Base-by-base conservation (phyloP, 108 stramenopile genomes). In the Nitzschia inconspicua region DNA sequence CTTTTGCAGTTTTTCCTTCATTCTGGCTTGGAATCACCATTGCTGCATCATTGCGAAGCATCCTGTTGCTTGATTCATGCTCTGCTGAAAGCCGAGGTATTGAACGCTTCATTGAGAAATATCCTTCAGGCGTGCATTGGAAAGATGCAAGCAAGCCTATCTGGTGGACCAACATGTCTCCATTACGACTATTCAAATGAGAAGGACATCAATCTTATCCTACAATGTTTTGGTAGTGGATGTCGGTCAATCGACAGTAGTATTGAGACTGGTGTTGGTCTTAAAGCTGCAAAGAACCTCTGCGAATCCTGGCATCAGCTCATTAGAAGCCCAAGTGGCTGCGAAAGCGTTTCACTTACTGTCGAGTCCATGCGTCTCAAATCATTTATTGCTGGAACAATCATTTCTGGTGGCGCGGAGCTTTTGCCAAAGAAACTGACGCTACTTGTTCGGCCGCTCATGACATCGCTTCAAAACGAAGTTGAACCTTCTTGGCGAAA, bases 381-480 rank as follows among this genome's bases (percentile, higher is more conserved):
- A 24, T 36, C 31, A 31, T 55, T 57, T 1, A 35, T 56, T 46
- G 65, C 62, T 5, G 80, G 78, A 9, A 76, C 85, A 14, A 20
- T 86, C 5, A 47, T 86, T 13, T 52, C 73, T 30, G 72, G 69
- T 37, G 74, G 76, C 1, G 31, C 31, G 36, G 34, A 52, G 24
- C 42, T 54, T 36, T 48, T 80, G 5, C 89, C 89, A 28, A 13
- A 23, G n/a, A 91, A 87, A 58, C 37, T 87, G 35, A 81, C 84
- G 1, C 82, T 82, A 5, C 26, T 87, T 14, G 77, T 91, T 13
- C 85, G 85, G 16, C 49, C 79, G 1, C 52, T 91, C 29, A 78
- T 91, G 70, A 87, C 89, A 42, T 83, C 83, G 16, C 36, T 91
- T 22, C 80, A 76, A 44, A 91, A 82, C 47, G 89, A 87, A 70